Evolutionary conservation across 2,329 filamentous ascomycete genomes (phyloP).

Genomic region (Nothopassalora personata): DNA sequence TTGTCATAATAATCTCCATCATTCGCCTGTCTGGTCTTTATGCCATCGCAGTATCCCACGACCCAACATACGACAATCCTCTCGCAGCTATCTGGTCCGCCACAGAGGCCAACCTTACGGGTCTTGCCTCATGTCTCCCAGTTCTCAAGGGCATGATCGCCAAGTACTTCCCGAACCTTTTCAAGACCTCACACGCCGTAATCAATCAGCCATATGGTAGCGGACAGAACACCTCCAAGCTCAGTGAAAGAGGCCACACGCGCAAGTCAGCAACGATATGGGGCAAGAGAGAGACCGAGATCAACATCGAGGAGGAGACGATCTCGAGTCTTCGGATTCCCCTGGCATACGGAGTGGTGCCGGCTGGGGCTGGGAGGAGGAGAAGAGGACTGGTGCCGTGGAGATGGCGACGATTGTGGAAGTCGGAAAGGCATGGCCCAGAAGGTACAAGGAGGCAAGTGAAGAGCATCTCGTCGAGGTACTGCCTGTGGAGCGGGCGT

Average conservation of each 20-base stretch:
- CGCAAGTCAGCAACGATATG: background rate
- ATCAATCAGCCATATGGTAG: background rate
- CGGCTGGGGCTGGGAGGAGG: background rate
- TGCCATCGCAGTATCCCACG: conserved; percentile 17
- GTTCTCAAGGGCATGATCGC: conserved; percentile 20
- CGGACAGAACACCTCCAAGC: background rate
- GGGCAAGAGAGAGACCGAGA: background rate
- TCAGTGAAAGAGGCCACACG: background rate
- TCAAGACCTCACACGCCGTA: conserved; percentile 1
- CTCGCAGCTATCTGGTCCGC: conserved; percentile 20
- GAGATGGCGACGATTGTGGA: background rate
- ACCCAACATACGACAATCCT: conserved; percentile 23
- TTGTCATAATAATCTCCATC: conserved; percentile 23
- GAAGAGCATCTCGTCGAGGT: background rate
- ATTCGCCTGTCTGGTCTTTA: conserved; percentile 22
- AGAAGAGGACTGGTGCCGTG: background rate
- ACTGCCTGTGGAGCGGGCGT: background rate
- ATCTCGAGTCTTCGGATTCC: background rate
- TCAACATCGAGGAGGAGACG: background rate
- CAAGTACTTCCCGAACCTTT: conserved; percentile 16
- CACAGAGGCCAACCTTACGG: conserved; percentile 25
- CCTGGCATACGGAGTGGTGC: background rate
- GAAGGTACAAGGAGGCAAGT: background rate
- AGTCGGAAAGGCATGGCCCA: background rate
- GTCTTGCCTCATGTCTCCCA: conserved; percentile 24